These are phyloP conservation scores for Rhizophora mangle DNA, from an alignment of 345 rosid genomes.

Conservation along the genomic window DNA sequence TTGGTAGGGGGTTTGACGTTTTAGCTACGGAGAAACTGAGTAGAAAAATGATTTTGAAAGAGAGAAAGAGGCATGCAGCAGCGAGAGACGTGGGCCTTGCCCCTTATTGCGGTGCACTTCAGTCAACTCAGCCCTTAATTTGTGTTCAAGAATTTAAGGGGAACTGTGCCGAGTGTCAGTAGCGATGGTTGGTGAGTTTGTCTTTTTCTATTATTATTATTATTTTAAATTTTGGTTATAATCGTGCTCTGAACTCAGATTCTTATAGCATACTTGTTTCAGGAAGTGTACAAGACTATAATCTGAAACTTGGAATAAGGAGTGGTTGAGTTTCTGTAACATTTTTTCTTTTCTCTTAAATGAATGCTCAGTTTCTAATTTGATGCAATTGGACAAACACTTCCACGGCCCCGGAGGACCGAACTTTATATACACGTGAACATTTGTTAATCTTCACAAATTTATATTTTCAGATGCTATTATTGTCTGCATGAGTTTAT, in stretches of 20 bases:
- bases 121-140: constrained; percentile 41
- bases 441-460: not conserved
- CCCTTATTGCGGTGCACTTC: constrained; percentile 43
- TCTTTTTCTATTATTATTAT: not conserved
- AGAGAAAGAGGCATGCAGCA: constrained; percentile 5
- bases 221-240: not conserved
- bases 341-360: too few relatives aligned
- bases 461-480: not conserved
- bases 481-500: not conserved
- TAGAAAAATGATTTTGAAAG: constrained; percentile 11
- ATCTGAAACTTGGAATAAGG: constrained; percentile 22
- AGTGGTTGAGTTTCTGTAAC: too few relatives aligned
- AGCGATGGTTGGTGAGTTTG: constrained; percentile 31
- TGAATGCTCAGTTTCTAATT: not conserved
- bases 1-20: not conserved
- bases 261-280: constrained; percentile 15
- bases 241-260: constrained; percentile 13
- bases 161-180: constrained; percentile 31
- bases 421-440: not conserved
- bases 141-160: constrained; percentile 47
- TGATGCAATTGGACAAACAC: not conserved
- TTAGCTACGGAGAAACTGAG: not conserved
- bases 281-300: constrained; percentile 19
- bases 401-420: not conserved
- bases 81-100: constrained; percentile 63